Conservation (phyloP, 805 yeast genomes). For the Teunomyces lycoperdinae region DNA sequence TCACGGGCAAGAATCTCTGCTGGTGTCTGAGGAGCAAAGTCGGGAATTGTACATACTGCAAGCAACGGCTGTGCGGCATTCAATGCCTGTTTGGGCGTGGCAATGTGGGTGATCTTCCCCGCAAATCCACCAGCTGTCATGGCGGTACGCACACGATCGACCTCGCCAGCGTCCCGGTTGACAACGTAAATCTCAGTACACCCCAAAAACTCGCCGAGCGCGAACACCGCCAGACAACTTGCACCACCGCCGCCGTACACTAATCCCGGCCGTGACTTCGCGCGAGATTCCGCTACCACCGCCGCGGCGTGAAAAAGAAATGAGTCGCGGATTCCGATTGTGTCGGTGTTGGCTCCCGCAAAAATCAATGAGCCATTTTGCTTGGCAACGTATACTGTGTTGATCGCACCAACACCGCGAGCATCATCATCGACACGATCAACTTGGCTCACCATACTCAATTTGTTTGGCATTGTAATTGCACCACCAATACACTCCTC, state of each 20-base stretch:
- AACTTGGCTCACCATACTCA: conserved; percentile 22
- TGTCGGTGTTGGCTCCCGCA: conserved; percentile 34
- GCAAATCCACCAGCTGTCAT: conserved; percentile 21
- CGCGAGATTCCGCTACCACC: conserved; percentile 7
- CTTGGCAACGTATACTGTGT: conserved; percentile 25
- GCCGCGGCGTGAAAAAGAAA: conserved; percentile 15
- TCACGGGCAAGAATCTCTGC: conserved; percentile 23
- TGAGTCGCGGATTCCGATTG: conserved; percentile 29
- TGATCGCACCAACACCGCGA: conserved; percentile 31
- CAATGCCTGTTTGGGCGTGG: conserved; percentile 11
- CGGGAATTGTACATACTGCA: background rate
- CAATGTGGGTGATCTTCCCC: conserved; percentile 24
- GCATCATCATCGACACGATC: conserved; percentile 27
- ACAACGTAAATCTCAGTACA: conserved; percentile 27
- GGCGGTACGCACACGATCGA: conserved; percentile 15
- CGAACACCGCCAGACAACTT: conserved; percentile 30
- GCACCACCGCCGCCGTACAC: conserved; percentile 39
- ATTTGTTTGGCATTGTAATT: conserved; percentile 33
- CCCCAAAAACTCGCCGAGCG: conserved; percentile 22
- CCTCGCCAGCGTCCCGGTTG: conserved; percentile 26
- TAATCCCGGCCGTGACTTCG: conserved; percentile 21
- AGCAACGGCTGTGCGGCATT: background rate
- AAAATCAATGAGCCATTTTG: conserved; percentile 10
- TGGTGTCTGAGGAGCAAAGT: conserved; percentile 5
- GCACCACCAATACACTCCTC: conserved; percentile 24